Evolutionary conservation across 202 grass and related monocot genomes (phyloP).

Genomic region (Setaria viridis): DNA sequence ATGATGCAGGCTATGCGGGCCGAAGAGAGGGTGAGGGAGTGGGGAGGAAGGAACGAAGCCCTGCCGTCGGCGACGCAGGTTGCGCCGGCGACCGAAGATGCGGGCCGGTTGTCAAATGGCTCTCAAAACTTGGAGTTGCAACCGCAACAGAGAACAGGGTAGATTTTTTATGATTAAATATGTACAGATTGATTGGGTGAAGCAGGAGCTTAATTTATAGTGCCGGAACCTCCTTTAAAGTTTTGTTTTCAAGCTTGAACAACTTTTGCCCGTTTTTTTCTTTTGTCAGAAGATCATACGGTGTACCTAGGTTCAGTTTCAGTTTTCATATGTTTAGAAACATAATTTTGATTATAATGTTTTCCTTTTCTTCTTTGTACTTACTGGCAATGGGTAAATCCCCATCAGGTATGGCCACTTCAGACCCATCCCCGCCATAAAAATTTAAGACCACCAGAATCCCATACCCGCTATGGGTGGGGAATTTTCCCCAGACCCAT

Average conservation of each 20-base stretch:
- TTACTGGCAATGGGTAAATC: too few species aligned
- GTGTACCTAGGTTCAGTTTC: not conserved
- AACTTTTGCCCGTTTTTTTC: not conserved
- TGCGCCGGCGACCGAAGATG: not conserved
- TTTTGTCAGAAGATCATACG: not conserved
- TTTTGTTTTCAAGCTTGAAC: not conserved
- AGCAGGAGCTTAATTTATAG: not conserved
- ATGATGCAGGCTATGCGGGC: conserved; percentile 65
- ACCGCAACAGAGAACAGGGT: not conserved
- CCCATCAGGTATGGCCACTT: too few species aligned
- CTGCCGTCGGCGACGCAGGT: conserved; percentile 38
- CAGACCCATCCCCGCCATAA: too few species aligned
- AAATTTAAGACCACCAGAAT: too few species aligned
- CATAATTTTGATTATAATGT: too few species aligned
- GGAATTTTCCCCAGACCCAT: too few species aligned
- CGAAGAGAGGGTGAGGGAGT: conserved; percentile 69
- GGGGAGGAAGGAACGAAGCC: conserved; percentile 63
- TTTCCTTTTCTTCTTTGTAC: not conserved
- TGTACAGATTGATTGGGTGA: conserved; percentile 42
- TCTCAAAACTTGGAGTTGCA: not conserved
- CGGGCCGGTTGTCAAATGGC: conserved; percentile 21
- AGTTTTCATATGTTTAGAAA: not conserved
- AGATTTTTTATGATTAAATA: conserved; percentile 34
- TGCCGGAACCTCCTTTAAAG: not conserved
- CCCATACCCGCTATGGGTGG: too few species aligned